Base-by-base conservation (phyloP, 345 rosid species). In the Populus davidiana region DNA sequence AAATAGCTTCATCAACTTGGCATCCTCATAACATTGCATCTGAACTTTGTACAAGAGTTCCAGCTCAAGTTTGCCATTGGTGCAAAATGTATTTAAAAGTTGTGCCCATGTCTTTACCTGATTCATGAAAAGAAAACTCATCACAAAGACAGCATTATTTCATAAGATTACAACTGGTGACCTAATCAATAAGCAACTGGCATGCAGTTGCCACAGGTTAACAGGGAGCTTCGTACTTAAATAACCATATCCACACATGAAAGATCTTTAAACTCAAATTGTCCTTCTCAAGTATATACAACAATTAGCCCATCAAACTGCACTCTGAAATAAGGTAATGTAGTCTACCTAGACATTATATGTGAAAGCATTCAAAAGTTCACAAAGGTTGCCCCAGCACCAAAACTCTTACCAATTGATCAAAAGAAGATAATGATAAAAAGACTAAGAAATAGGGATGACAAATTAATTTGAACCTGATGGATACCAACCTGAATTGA, bases 1-100 rank as follows among this genome's bases (percentile, higher is more conserved):
- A 78, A 96, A 96, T 54, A 96, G 86, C 86, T 96, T 96, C 99
- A 94, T 91, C 80, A 96, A 91, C 86, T 96, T 96, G 8, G 98
- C 93, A 82, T 96, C 99, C 86, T 94, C 99, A 39, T 96, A 94
- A 83, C 97, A 96, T 79, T 96, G 99, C 96, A 93, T 88, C 85
- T 96, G 99, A 62, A 94, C 96, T 81, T 96, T 94, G 86, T 96
- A 96, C 77, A 94, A 78, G 41, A 96, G 94, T 78, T 96, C 99
- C 83, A 96, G 89, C 92, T 94, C 93, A 69, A 94, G 92, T 82
- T 90, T 96, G 50, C 92, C 96, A 59, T 79, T 92, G 80, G 90
- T 91, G 80, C 99, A 96, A 86, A 94, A 90, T 5, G 90, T 75
- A 83, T 91, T 89, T 68, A 96, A 81, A 75, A 96, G 90, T 33